These are phyloP conservation scores for Zymoseptoria passerinii DNA, from an alignment of 2,329 filamentous ascomycete genomes.

Conservation along the genomic window DNA sequence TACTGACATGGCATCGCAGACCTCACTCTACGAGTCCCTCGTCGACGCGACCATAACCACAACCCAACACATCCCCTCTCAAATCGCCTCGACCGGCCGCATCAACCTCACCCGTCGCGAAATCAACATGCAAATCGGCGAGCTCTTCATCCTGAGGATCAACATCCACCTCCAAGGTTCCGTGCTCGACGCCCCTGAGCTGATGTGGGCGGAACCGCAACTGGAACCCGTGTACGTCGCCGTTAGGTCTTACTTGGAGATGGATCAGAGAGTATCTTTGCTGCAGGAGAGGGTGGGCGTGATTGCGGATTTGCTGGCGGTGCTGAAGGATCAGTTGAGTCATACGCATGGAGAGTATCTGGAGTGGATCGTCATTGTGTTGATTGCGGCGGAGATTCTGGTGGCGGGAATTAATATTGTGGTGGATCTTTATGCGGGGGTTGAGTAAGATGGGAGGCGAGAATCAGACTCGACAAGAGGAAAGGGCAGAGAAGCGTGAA, in stretches of 20 bases:
- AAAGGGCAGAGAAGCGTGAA: not conserved
- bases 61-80: constrained; percentile 84
- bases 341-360: constrained; percentile 68
- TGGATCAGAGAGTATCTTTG: constrained; percentile 88
- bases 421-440: constrained; percentile 74
- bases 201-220: constrained; percentile 98
- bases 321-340: constrained; percentile 90
- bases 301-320: constrained; percentile 84
- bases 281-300: constrained; percentile 86
- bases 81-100: constrained; percentile 87
- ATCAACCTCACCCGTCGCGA: constrained; percentile 79
- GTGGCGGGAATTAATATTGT: constrained; percentile 83
- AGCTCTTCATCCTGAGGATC: constrained; percentile 94
- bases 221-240: constrained; percentile 94
- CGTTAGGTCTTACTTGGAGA: constrained; percentile 90
- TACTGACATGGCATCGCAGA: constrained; percentile 42
- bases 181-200: constrained; percentile 89
- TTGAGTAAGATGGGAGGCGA: constrained; percentile 3
- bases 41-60: constrained; percentile 88
- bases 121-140: constrained; percentile 99
- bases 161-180: constrained; percentile 97
- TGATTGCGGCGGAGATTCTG: constrained; percentile 91
- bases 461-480: not conserved
- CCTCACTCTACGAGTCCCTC: constrained; percentile 90
- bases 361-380: constrained; percentile 67